phyloP scores from a whole-genome alignment of 2,329 filamentous ascomycete genomes.

The Pseudocercospora pini-densiflorae region DNA sequence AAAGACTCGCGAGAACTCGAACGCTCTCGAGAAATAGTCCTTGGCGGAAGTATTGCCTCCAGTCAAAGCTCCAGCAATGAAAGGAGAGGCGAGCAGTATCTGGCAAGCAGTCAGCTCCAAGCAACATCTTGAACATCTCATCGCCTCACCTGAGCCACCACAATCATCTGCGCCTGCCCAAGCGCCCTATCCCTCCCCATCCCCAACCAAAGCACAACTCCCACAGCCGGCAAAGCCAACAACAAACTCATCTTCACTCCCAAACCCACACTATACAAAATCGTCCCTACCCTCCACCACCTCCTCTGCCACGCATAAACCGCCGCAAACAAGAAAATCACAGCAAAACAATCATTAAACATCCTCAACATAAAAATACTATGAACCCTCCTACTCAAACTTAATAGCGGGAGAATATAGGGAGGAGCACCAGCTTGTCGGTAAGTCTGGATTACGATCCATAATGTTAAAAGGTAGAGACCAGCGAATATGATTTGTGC shows the following conservation, averaged over 20 bases:
- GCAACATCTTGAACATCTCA: neutral
- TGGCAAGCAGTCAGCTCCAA: constrained; percentile 36
- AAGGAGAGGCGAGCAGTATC: constrained; percentile 66
- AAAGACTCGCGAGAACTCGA: constrained; percentile 89
- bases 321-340: constrained; percentile 80
- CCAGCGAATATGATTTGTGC: constrained; percentile 85
- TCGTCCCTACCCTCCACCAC: constrained; percentile 72
- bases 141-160: constrained; percentile 70
- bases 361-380: constrained; percentile 90
- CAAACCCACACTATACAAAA: constrained; percentile 77
- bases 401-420: constrained; percentile 82
- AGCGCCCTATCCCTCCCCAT: constrained; percentile 69
- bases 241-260: constrained; percentile 96
- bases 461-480: constrained; percentile 77
- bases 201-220: constrained; percentile 73
- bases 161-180: constrained; percentile 71
- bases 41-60: constrained; percentile 28
- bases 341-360: constrained; percentile 95
- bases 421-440: constrained; percentile 76
- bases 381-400: constrained; percentile 89
- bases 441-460: constrained; percentile 82
- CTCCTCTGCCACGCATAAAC: constrained; percentile 77
- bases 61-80: constrained; percentile 64
- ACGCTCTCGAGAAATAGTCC: constrained; percentile 81
- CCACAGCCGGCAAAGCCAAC: constrained; percentile 80